A percentile compares a stretch with the other conserved stretches of the same genome.
phyloP scores from a whole-genome alignment of 2,329 filamentous ascomycete species.

The Alternaria sp. region DNA sequence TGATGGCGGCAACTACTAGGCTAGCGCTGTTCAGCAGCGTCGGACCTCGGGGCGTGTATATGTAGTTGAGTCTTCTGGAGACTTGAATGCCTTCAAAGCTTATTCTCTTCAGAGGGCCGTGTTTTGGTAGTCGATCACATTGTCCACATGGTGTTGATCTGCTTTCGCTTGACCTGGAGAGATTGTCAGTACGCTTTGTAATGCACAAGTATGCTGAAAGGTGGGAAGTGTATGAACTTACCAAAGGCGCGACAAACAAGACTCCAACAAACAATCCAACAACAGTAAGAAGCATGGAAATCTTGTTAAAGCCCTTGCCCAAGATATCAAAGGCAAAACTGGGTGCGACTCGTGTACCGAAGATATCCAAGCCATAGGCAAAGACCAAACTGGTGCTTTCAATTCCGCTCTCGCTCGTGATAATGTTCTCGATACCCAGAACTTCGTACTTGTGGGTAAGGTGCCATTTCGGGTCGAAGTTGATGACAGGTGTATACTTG shows the following conservation, averaged over 20 bases:
- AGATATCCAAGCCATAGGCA: conserved; percentile 87
- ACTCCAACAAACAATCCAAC: conserved; percentile 80
- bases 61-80: not conserved
- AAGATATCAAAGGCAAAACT: conserved; percentile 91
- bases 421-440: conserved; percentile 74
- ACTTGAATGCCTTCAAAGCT: not conserved
- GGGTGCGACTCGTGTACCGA: conserved; percentile 84
- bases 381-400: conserved; percentile 93
- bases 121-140: conserved; percentile 41
- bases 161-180: conserved; percentile 64
- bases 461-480: conserved; percentile 82
- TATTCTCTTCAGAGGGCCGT: not conserved
- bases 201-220: not conserved
- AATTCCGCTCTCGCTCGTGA: conserved; percentile 78
- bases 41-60: not conserved
- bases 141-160: conserved; percentile 72
- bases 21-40: not conserved
- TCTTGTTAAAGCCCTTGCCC: conserved; percentile 91
- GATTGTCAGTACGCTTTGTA: conserved; percentile 17
- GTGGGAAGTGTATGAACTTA: conserved; percentile 53
- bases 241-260: conserved; percentile 81
- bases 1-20: not conserved
- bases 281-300: conserved; percentile 84
- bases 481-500: conserved; percentile 77
- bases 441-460: conserved; percentile 86